Evolutionary conservation across 441 rosid genomes (phyloP), one percentile per base, ranked within the genome.

Genomic region (Syzygium syzygioides): DNA sequence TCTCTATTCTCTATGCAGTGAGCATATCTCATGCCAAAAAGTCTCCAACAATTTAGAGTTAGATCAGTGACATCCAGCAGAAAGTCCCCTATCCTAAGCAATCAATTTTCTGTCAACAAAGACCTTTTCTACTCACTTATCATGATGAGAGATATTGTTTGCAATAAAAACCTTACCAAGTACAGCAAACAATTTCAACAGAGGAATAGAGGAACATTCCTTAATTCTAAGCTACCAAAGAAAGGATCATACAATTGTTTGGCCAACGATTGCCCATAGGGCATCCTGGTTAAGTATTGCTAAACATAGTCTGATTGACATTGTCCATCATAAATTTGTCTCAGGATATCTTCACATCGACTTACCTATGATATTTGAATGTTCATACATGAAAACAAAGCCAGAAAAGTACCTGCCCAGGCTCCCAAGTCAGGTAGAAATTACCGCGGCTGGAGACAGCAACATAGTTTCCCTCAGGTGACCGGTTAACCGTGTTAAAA

Each of bases 381-480:
- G 25, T 66, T 76, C 52, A 76, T 26, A 76, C 64, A 54, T 28
- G 37, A 41, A 71, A 54, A 30, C 19, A 83, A 50, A 59, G 26
- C 55, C 89, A 86, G 66, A 85, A 37, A 20, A 90, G 87, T 87
- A 96, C 99, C 97, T 98, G 99, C 68, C 99, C 99, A 89, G 99
- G 98, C 91, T 98, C 95, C 99, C 99, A 98, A 68, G 99, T 98
- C 88, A 96, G 92, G 88, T 95, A 96, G 94, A 98, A 98, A 94
- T 98, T 98, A 66, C 99, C 99, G 84, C 99, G 99, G 92, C 99
- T 96, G 45, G 99, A 98, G 92, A 98, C 99, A 89, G 99, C 99
- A 26, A 96, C 98, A 92, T 98, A 98, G 92, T 88, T 95, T 91
- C 99, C 99, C 88, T 95, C 96, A 26, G 99, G 98, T 87, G 99